A percentile compares a stretch with the other conserved stretches of the same genome.
Evolutionary conservation across 371 early-diverging fungal species (phyloP).

Genomic region (Nosema muscidifuracis): DNA sequence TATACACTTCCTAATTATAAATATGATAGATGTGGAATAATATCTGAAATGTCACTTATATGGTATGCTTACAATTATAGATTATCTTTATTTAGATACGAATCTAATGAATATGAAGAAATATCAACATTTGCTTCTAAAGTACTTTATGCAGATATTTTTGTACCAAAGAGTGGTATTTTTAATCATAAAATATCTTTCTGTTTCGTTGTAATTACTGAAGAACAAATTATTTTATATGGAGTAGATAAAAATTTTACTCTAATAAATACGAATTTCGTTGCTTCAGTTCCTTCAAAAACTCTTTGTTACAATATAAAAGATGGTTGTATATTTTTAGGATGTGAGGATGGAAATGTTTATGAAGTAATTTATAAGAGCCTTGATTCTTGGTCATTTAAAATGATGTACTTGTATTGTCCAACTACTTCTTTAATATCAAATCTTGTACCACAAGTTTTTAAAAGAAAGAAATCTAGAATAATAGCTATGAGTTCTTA

Average conservation of each 20-base stretch:
- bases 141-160: constrained; percentile 25
- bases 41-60: constrained; percentile 37
- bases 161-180: constrained; percentile 40
- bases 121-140: constrained; percentile 19
- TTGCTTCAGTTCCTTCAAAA: constrained; percentile 1
- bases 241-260: constrained; percentile 38
- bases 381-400: constrained; percentile 32
- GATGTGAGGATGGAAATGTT: constrained; percentile 51
- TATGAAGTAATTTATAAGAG: constrained; percentile 43
- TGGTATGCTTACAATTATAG: constrained; percentile 38
- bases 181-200: constrained; percentile 41
- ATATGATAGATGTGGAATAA: constrained; percentile 35
- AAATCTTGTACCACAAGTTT: constrained; percentile 27
- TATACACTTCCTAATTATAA: constrained; percentile 20
- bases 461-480: constrained; percentile 29
- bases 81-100: constrained; percentile 44
- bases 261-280: constrained; percentile 46
- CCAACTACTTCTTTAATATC: constrained; percentile 29
- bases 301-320: constrained; percentile 12
- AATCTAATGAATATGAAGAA: constrained; percentile 24
- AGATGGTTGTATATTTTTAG: constrained; percentile 41
- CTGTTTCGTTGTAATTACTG: constrained; percentile 45
- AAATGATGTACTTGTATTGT: constrained; percentile 38
- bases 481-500: constrained; percentile 6
- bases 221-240: constrained; percentile 50